A percentile compares a stretch with the other conserved stretches of the same genome.
Evolutionary conservation across 768 basidiomycete species (phyloP).

Genomic region (Cyathus striatus): DNA sequence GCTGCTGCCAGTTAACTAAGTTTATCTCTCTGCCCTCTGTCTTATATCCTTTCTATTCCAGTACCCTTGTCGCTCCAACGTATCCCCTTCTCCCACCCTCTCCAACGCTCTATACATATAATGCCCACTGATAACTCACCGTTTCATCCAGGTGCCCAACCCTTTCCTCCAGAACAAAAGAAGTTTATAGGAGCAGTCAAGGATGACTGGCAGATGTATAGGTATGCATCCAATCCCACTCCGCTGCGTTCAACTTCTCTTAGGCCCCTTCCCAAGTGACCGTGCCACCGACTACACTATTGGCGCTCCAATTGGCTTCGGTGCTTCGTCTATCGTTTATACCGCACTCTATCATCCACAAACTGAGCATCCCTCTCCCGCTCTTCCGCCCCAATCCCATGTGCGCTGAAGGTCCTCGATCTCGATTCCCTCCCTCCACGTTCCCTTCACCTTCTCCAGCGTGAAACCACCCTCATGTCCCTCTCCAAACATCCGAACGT

Average conservation of each 20-base stretch:
- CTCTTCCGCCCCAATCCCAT: constrained; percentile 39
- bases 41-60: too few relatives aligned
- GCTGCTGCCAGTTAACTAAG: too few relatives aligned
- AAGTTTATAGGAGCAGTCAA: constrained; percentile 75
- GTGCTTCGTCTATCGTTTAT: constrained; percentile 90
- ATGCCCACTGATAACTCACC: too few relatives aligned
- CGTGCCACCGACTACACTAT: constrained; percentile 66
- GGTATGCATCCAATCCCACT: constrained; percentile 44
- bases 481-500: constrained; percentile 92
- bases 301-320: constrained; percentile 80
- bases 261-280: constrained; percentile 41
- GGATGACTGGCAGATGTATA: constrained; percentile 81
- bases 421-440: constrained; percentile 72
- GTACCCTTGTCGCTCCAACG: too few relatives aligned
- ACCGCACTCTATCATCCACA: constrained; percentile 58
- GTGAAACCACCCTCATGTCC: constrained; percentile 90
- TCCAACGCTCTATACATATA: neutral
- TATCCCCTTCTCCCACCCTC: neutral
- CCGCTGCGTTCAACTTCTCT: too few relatives aligned
- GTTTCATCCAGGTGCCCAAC: too few relatives aligned
- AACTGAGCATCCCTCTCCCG: constrained; percentile 5
- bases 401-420: constrained; percentile 87
- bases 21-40: too few relatives aligned
- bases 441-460: constrained; percentile 67
- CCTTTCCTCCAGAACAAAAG: neutral